Base-by-base conservation (phyloP, 805 yeast species). In the Grigorovia transvaalensis region DNA sequence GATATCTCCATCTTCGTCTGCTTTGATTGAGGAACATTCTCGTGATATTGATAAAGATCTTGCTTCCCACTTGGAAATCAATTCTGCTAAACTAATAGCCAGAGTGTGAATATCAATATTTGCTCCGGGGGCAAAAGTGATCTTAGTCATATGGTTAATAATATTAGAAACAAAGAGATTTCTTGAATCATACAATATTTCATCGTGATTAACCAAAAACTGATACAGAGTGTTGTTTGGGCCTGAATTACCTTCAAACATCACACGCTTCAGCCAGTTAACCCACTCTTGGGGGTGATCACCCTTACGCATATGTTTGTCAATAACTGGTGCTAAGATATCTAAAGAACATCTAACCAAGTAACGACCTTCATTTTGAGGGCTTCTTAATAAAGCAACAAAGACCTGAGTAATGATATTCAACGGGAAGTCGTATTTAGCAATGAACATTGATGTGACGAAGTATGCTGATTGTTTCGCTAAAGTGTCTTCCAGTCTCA, bases 381-480 rank as follows among this genome's bases (percentile, higher is more conserved):
- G 87, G 1, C 96, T 82, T 61, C 91, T 78, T 50, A 93, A 71
- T 33, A 93, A 70, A 0, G 97, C 96, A 53, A 88, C 95, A 70
- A 91, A 93, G 2, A 91, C 88, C 64, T 88, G 97, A 0, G 91
- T 84, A 4, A 91, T 95, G 49, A 95, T 79, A 60, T 88, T 85
- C 0, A 86, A 76, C 8, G 96, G 95, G 0, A 96, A 88, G 46
- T 89, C 97, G 62, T 82, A 93, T 0, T 84, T 85, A 0, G 88
- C 78, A 54, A 93, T 89, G 66, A 91, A 93, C 63, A 81, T 81
- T 0, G 96, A 79, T 1, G 95, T 89, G 0, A 90, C 81, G 35
- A 89, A 87, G 64, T 91, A 90, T 0, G 98, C 97, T 3, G 93
- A 87, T 59, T 90, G 96, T 63, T 93, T 93, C 27, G 95, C 80